Conservation (phyloP, 2,329 filamentous ascomycete genomes). For the Amesomyces nigricolor region DNA sequence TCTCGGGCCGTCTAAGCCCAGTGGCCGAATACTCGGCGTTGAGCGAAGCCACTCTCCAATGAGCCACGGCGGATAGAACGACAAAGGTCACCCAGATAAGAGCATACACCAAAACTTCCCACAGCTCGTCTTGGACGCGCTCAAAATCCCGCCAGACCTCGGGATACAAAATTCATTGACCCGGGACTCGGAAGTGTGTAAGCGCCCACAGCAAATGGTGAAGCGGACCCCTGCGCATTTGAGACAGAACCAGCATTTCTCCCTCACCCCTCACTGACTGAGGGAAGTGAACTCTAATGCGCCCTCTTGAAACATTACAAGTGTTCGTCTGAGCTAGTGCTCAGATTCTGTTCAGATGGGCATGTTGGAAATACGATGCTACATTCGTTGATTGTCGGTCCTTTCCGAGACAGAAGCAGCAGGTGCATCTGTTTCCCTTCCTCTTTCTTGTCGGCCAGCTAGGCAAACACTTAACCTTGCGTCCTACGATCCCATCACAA, state of each 20-base stretch:
- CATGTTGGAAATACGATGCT: not conserved
- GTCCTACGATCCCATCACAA: not conserved
- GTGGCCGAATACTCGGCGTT: no score
- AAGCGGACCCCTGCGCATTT: slow-evolving; percentile 17
- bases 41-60: no score
- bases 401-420: not conserved
- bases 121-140: no score
- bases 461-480: no score
- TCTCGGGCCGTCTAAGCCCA: no score
- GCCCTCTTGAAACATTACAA: slow-evolving; percentile 14
- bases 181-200: not conserved
- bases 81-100: no score
- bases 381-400: not conserved
- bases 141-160: not conserved
- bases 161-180: not conserved
- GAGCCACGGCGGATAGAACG: no score
- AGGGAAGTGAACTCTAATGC: not conserved
- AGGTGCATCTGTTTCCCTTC: not conserved
- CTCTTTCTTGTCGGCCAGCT: not conserved
- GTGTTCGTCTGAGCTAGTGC: slow-evolving; percentile 4
- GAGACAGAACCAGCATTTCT: slow-evolving; percentile 16
- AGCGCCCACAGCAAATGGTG: slow-evolving; percentile 7
- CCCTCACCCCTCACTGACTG: slow-evolving; percentile 8
- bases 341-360: not conserved
- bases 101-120: no score